Base-by-base conservation (phyloP, 2,329 filamentous ascomycete genomes). In the Cryphonectria radicalis region DNA sequence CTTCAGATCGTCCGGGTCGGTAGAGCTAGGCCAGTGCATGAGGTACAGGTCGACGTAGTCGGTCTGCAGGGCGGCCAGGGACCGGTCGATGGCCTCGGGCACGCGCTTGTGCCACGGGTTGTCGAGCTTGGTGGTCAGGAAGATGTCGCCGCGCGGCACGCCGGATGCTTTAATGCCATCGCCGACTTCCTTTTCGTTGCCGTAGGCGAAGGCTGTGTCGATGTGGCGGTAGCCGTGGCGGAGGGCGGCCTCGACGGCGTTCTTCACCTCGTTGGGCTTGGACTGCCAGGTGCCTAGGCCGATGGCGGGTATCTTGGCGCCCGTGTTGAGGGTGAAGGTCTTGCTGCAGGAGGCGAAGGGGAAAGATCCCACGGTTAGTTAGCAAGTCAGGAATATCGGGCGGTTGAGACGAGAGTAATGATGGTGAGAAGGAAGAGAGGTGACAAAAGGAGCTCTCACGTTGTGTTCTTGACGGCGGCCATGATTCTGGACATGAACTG, bases 231-330 rank as follows among this genome's bases (percentile, higher is more conserved):
- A 94, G 72, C 92, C 92, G 60, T 84, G 82, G 73, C 84, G 84
- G 40, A 94, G 85, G 37, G 92, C 92, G 50, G 84, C 84, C 81
- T 92, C 89, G 74, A 95, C 93, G 69, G 93, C 93, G 68, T 88
- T 82, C 76, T 88, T 85, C 70, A 93, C 91, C 81, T 93, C 87
- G 75, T 92, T 81, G 70, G 91, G 90, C 77, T 86, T 80, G 65
- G 92, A 93, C 78, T 94, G 92, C 92, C 92, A 95, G 70, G 93
- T 95, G 70, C 93, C 93, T 63, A 95, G 86, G 73, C 92, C 92
- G 75, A 95, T 81, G 76, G 90, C 90, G 70, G 92, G 92, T 73
- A 96, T 96, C 82, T 93, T 90, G 80, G 88, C 91, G 72, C 93
- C 93, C 68, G 90, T 91, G 83, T 93, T 92, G 80, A 93, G 88